Evolutionary conservation across 2,329 filamentous ascomycete species (phyloP).

Genomic region (Penicillium oxalicum): DNA sequence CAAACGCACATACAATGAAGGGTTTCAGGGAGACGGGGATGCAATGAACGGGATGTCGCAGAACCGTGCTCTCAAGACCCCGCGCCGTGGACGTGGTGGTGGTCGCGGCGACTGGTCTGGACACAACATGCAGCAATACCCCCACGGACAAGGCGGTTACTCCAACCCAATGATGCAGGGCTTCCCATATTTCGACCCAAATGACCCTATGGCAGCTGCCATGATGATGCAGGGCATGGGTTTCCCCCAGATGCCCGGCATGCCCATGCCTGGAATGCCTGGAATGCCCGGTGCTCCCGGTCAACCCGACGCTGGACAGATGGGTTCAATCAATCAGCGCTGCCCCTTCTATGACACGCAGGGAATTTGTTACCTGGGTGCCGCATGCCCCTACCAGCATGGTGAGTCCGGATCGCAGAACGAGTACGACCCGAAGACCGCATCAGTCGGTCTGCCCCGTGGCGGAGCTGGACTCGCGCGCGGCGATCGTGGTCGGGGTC

Average conservation of each 20-base stretch:
- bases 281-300: conserved; percentile 25
- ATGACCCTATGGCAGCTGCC: conserved; percentile 51
- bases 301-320: conserved; percentile 24
- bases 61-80: conserved; percentile 45
- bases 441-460: conserved; percentile 34
- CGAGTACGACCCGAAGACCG: conserved; percentile 52
- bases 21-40: conserved; percentile 43
- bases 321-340: conserved; percentile 31
- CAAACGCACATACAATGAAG: conserved; percentile 51
- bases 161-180: conserved; percentile 33
- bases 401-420: conserved; percentile 40
- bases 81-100: conserved; percentile 34
- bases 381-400: conserved; percentile 54
- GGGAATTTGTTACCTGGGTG: conserved; percentile 53
- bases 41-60: conserved; percentile 36
- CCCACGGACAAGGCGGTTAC: conserved; percentile 27
- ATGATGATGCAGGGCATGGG: conserved; percentile 50
- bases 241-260: conserved; percentile 44
- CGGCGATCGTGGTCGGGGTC: conserved; percentile 35
- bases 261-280: conserved; percentile 37
- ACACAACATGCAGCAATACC: conserved; percentile 24
- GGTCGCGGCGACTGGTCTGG: conserved; percentile 41
- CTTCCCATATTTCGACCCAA: conserved; percentile 50
- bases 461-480: conserved; percentile 21
- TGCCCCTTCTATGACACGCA: conserved; percentile 55